Evolutionary conservation across 169 alveolate species (phyloP), one percentile per base, ranked within the genome.

Genomic region (Amoebophrya sp.): DNA sequence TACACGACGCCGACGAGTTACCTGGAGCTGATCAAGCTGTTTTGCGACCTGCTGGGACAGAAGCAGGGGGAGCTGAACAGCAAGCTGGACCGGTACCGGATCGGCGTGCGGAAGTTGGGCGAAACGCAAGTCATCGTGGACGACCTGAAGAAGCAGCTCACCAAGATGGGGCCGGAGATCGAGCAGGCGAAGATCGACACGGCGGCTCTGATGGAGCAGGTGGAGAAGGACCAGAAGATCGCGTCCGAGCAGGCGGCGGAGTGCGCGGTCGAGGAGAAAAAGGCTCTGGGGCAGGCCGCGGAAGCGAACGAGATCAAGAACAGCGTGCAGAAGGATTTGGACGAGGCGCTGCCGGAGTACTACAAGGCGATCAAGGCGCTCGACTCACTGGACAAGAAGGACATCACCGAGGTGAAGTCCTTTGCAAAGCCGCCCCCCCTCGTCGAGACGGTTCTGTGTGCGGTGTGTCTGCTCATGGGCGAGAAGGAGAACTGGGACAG

Each of bases 1-100:
- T 97, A 97, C 94, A 96, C 96, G 32, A 97, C 99, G 3, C 98
- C 98, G 0, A 97, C 98, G 40, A 93, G 97, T 25, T 97, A 96
- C 95, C 94, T 97, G 47, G 98, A 96, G 93, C 95, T 97, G 77
- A 96, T 97, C 89, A 96, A 97, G 93, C 93, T 97, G 83, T 97
- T 96, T 93, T 83, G 89, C 41, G 93, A 89, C 77, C 40, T 91
- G 93, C 89, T 77, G 40, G 92, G 92, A 40, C 89, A 90, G 93
- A 92, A 92, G 93, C 38, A 91, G 88, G 93, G 91, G 23, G 93
- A 91, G 92, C 93, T 93, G 77, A 83, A 92, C 40, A 77, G 77
- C 25, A 89, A 90, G 91, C 91, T 97, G 89, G 93, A 96, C 33
- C 96, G 97, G 91, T 98, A 98, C 92, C 94, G 94, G 92, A 94